Evolutionary conservation across 805 yeast genomes (phyloP), one percentile per base, ranked within the genome.

Genomic region (Isabelozyma gotoi): DNA sequence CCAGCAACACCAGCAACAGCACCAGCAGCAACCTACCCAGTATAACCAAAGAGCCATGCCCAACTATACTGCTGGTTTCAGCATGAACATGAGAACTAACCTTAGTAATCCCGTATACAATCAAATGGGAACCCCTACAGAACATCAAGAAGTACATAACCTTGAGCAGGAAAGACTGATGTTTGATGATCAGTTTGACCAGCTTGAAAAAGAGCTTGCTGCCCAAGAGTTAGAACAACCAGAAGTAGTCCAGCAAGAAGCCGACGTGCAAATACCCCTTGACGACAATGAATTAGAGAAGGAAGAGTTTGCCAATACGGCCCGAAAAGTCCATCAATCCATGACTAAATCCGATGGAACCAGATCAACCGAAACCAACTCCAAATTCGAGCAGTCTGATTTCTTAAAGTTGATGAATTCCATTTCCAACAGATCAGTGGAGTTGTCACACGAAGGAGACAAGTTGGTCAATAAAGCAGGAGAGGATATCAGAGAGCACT

Each of bases 331-430:
- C 12, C 62, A 65, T 19, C 45, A 48, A 3, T 55, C 71, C 11
- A 57, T 64, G 53, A 41, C 45, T 2, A 48, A 52, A 17, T 48
- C 48, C 12, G 45, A 41, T 33, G 17, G 3, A 4, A 18, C 12
- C 18, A 32, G 43, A 21, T 53, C 59, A 14, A 46, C 46, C 14
- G 63, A 62, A 36, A 63, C 63, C 29, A 49, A 49, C 7, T 35
- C 44, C 33, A 71, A 71, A 50, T 59, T 71, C 43, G 60, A 64
- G 44, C 63, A 65, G 45, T 62, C 69, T 7, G 51, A 61, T 32
- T 71, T 71, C 44, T 50, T 71, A 37, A 67, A 70, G 49, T 55
- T 71, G 32, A 71, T 71, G 77, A 52, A 54, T 32, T 61, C 62
- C 33, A 69, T 71, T 17, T 63, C 70, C 17, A 62, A 62, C 34